A percentile compares a stretch with the other conserved stretches of the same genome.
Evolutionary conservation across 2,329 filamentous ascomycete species (phyloP).

Genomic region (Pseudocercospora crystallina): DNA sequence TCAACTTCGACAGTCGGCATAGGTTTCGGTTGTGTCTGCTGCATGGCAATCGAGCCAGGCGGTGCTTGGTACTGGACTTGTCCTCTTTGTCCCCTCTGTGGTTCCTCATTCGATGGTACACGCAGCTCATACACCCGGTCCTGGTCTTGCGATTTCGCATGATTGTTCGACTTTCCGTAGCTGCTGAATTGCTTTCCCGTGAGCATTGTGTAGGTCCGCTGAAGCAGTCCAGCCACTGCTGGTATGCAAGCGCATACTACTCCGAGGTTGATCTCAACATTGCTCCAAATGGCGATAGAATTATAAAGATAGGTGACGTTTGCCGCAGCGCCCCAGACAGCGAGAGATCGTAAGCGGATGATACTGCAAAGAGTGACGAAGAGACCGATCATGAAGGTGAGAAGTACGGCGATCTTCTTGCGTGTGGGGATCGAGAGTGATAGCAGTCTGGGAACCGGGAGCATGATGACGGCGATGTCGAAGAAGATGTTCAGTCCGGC

Average conservation of each 20-base stretch:
- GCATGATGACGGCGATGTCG: constrained; percentile 23
- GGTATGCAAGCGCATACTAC: constrained; percentile 29
- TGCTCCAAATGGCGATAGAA: constrained; percentile 23
- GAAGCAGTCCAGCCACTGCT: constrained; percentile 21
- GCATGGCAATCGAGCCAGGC: not conserved
- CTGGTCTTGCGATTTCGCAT: constrained; percentile 3
- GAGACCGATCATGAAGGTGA: constrained; percentile 25
- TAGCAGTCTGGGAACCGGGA: constrained; percentile 24
- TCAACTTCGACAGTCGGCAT: constrained; percentile 1
- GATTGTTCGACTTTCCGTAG: constrained; percentile 9
- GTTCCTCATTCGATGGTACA: constrained; percentile 4
- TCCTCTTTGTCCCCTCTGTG: constrained; percentile 5
- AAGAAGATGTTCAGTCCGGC: constrained; percentile 23
- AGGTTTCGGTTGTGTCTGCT: not conserved
- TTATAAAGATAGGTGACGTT: constrained; percentile 25
- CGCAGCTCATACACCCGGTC: constrained; percentile 13
- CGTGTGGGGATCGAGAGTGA: constrained; percentile 17
- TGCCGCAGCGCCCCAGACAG: constrained; percentile 13
- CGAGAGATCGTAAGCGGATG: constrained; percentile 20
- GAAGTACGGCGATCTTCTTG: constrained; percentile 24
- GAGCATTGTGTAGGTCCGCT: constrained; percentile 13
- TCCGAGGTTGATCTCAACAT: constrained; percentile 23
- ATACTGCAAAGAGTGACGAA: constrained; percentile 26
- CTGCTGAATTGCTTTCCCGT: constrained; percentile 18
- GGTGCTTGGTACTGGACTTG: constrained; percentile 4